Conservation (phyloP, 2,329 filamentous ascomycete species). For the Huntiella omanensis region DNA sequence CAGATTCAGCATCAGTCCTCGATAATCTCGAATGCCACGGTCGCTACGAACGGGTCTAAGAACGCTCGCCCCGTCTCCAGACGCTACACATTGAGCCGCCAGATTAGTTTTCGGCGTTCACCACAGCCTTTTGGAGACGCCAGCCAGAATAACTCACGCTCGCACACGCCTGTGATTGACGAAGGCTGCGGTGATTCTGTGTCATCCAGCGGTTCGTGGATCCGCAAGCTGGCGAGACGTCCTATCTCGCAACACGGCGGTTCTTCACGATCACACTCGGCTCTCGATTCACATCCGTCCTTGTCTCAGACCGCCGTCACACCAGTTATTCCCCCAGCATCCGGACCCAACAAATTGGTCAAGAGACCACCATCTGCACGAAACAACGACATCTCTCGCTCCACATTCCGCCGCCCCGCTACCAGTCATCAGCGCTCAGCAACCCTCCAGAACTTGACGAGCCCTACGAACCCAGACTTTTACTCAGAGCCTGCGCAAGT, state of each 20-base stretch:
- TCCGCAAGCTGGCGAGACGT: slow-evolving; percentile 48
- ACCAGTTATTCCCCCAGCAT: slow-evolving; percentile 12
- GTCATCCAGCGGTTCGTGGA: slow-evolving; percentile 48
- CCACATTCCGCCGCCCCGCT: slow-evolving; percentile 51
- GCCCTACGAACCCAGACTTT: slow-evolving; percentile 1
- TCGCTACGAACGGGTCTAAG: slow-evolving; percentile 8
- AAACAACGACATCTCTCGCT: slow-evolving; percentile 26
- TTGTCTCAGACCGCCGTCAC: slow-evolving; percentile 10
- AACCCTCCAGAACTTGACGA: slow-evolving; percentile 32
- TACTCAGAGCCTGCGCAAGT: slow-evolving; percentile 2
- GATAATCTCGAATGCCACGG: slow-evolving; percentile 12
- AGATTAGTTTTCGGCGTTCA: slow-evolving; percentile 9
- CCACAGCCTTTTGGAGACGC: slow-evolving; percentile 14
- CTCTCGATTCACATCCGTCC: slow-evolving; percentile 25
- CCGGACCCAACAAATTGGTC: slow-evolving; percentile 53
- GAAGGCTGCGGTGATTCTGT: slow-evolving; percentile 35
- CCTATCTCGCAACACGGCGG: slow-evolving; percentile 41
- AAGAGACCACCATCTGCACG: slow-evolving; percentile 47
- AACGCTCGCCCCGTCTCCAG: slow-evolving; percentile 15
- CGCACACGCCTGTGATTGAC: slow-evolving; percentile 14
- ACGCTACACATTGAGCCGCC: slow-evolving; percentile 9
- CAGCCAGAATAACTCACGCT: slow-evolving; percentile 8
- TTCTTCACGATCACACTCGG: slow-evolving; percentile 44
- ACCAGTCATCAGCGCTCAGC: slow-evolving; percentile 64
- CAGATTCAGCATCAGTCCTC: slow-evolving; percentile 11